Evolutionary conservation across 768 basidiomycete genomes (phyloP), one percentile per base, ranked within the genome.

Genomic region (Hortiboletus campestris): DNA sequence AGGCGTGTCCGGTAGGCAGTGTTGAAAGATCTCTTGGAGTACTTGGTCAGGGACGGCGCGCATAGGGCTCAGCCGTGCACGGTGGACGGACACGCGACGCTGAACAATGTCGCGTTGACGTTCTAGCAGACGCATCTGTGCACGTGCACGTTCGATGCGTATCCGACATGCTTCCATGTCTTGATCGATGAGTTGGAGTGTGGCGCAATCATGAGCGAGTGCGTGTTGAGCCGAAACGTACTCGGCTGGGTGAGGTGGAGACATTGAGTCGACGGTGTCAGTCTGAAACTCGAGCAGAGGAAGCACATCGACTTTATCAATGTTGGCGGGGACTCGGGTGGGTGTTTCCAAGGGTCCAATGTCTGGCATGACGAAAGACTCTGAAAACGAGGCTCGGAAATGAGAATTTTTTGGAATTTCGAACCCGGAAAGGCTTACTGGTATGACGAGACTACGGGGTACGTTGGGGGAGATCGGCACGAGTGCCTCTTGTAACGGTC

Each of bases 31-130:
- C 31, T 71, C 67, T 51, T 72, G 68, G 6, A 72, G 60, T 0
- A 74, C 19, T 53, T 74, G 72, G 29, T 69, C 62, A 39, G 72
- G 72, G 40, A 72, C 45, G 7, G 48, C 46, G 6, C 67, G 72
- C 29, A 70, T 34, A 34, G 62, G 64, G 53, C 66, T 72, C 56
- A 72, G 59, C 6, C 59, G 64, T 48, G 69, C 71, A 16, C 55
- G 68, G 19, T 68, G 60, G 36, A 62, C 39, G 14, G 55, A 53
- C 12, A 69, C 19, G 36, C 67, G 60, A 17, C 43, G 55, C 28
- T 59, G 47, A 20, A 69, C 36, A 16, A 17, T 40, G 16, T 49
- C 31, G 25, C 71, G 71, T 42, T 58, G 56, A 32, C 28, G 48
- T 51, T 60, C 62, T 16, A 72, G 57, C 35, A 59, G 31, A 17